Percentiles rank a stretch among this genome's conserved stretches.
These are phyloP conservation scores for Leccinum fibrillosum DNA, from an alignment of 768 basidiomycete species.

Conservation along the genomic window DNA sequence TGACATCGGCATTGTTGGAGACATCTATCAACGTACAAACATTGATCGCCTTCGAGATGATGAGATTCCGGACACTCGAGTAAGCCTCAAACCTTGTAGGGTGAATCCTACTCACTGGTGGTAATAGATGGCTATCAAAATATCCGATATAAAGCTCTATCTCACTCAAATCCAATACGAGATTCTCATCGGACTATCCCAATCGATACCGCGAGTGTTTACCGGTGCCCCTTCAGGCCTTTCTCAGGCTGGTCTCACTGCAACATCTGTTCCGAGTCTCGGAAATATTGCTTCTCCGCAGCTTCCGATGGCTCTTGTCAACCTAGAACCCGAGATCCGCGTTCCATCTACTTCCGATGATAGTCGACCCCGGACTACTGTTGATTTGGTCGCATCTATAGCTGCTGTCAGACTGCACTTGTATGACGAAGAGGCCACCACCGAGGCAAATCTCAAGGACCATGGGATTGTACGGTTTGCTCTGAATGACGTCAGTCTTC, in stretches of 20 bases:
- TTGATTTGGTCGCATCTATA: constrained; percentile 74
- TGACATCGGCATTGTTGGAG: constrained; percentile 73
- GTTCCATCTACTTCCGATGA: constrained; percentile 18
- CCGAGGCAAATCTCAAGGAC: constrained; percentile 56
- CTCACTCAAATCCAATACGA: constrained; percentile 83
- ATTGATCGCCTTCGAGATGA: constrained; percentile 51
- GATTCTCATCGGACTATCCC: constrained; percentile 61
- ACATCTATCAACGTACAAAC: constrained; percentile 59
- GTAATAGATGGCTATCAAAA: constrained; percentile 59
- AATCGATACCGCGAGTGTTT: constrained; percentile 68
- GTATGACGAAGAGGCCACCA: constrained; percentile 66
- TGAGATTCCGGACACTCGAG: constrained; percentile 72
- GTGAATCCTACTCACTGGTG: constrained; percentile 4
- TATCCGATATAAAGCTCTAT: constrained; percentile 82
- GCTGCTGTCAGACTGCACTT: constrained; percentile 78
- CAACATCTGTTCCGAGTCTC: constrained; percentile 13
- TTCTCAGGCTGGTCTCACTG: constrained; percentile 28
- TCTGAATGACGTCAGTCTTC: constrained; percentile 72
- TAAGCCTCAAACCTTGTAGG: constrained; percentile 30
- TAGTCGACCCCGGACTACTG: constrained; percentile 50
- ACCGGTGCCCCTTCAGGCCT: constrained; percentile 43
- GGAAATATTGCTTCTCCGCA: constrained; percentile 2
- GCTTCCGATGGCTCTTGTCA: constrained; percentile 9
- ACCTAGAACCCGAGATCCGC: constrained; percentile 57
- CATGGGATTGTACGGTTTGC: constrained; percentile 86